These are phyloP conservation scores for Agaricus bisporus DNA, from an alignment of 768 basidiomycete species.

Conservation along the genomic window DNA sequence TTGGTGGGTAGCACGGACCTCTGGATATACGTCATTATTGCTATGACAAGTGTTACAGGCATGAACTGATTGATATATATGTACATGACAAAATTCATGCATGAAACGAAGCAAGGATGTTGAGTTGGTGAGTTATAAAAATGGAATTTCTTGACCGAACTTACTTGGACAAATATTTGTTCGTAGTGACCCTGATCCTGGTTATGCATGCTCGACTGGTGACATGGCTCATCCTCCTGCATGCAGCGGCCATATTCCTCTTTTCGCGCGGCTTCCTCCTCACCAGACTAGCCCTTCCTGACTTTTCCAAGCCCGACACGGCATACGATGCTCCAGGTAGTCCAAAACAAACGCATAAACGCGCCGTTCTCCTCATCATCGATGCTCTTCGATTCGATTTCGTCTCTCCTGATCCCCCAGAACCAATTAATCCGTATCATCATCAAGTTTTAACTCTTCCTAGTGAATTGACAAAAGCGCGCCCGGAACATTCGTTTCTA, in stretches of 20 bases:
- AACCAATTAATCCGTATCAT: conserved; percentile 59
- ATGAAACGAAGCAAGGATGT: no score
- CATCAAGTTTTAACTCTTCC: conserved; percentile 84
- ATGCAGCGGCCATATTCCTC: conserved; percentile 76
- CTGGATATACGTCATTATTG: no score
- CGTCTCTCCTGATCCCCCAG: conserved; percentile 63
- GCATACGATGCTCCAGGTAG: conserved; percentile 31
- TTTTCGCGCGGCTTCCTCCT: conserved; percentile 92
- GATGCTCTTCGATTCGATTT: conserved; percentile 96
- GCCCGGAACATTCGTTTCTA: conserved; percentile 74
- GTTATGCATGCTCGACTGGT: conserved; percentile 24
- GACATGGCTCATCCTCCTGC: conserved; percentile 55
- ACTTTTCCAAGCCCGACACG: conserved; percentile 36
- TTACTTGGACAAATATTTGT: no score
- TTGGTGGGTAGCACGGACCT: no score
- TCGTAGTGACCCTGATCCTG: not conserved
- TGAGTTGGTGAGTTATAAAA: no score
- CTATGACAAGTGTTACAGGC: no score
- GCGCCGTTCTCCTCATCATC: conserved; percentile 81
- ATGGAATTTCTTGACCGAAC: no score
- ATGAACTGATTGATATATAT: no score
- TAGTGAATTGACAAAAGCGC: conserved; percentile 51
- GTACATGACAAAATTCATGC: no score
- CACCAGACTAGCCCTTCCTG: conserved; percentile 64
- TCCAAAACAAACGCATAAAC: conserved; percentile 61